phyloP scores from a whole-genome alignment of 2,329 filamentous ascomycete genomes.

The Dendrostoma leiphaemia region DNA sequence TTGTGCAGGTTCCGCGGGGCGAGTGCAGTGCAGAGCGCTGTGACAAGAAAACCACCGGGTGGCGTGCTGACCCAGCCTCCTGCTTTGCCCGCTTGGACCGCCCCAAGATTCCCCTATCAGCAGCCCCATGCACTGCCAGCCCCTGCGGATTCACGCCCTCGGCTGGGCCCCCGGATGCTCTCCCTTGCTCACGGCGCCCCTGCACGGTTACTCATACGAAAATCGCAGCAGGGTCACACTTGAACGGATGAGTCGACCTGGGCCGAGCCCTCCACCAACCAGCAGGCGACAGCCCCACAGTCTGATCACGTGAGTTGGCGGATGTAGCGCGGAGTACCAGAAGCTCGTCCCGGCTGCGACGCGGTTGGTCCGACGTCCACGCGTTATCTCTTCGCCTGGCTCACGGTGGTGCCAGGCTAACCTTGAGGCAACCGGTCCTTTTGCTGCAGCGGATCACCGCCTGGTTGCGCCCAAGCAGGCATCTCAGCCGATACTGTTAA shows the following conservation, averaged over 20 bases:
- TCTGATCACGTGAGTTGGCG: slow-evolving; percentile 13
- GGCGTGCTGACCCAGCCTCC: background rate
- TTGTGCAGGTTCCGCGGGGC: background rate
- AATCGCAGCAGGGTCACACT: slow-evolving; percentile 11
- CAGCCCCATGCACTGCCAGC: background rate
- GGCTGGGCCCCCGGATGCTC: background rate
- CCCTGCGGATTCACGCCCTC: slow-evolving; percentile 3
- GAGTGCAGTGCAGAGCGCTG: too few relatives aligned
- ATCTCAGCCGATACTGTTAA: background rate
- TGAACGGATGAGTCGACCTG: slow-evolving; percentile 16
- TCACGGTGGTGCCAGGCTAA: slow-evolving; percentile 7
- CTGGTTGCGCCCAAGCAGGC: slow-evolving; percentile 5
- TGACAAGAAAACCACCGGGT: background rate
- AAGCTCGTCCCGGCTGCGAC: slow-evolving; percentile 1
- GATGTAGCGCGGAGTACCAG: background rate
- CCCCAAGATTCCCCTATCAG: slow-evolving; percentile 1
- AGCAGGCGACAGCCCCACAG: background rate
- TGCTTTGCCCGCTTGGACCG: background rate
- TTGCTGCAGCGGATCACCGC: slow-evolving; percentile 13
- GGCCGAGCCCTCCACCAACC: slow-evolving; percentile 10
- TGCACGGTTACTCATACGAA: slow-evolving; percentile 9
- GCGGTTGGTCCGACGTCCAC: slow-evolving; percentile 16
- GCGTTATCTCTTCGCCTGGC: slow-evolving; percentile 15
- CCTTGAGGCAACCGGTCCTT: slow-evolving; percentile 10
- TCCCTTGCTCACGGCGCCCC: slow-evolving; percentile 3